These are phyloP conservation scores for Dicorynia guianensis DNA, from an alignment of 306 rosid species.

Conservation along the genomic window DNA sequence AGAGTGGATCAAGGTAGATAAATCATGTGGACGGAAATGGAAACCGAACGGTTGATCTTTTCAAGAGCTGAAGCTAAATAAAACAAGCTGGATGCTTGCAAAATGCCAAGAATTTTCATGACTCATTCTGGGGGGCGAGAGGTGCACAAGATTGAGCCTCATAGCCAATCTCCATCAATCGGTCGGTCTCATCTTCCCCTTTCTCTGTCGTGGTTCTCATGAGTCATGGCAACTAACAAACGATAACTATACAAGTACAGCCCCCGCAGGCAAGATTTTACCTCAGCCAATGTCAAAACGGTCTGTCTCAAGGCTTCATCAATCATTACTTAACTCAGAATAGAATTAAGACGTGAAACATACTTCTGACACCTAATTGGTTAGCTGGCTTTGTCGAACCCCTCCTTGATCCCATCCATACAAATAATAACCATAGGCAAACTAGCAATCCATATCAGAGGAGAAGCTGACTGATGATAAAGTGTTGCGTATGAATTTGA, in stretches of 20 bases:
- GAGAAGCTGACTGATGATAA: no score
- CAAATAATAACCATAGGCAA: no score
- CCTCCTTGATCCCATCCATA: no score
- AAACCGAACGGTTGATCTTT: slow-evolving; percentile 14
- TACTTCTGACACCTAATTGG: no score
- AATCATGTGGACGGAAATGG: slow-evolving; percentile 39
- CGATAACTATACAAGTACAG: neutral
- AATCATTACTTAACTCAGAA: neutral
- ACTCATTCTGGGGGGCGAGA: slow-evolving; percentile 3
- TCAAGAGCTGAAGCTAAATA: slow-evolving; percentile 2
- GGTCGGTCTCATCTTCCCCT: slow-evolving; percentile 26
- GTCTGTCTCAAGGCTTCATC: slow-evolving; percentile 26
- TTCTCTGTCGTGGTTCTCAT: slow-evolving; percentile 12
- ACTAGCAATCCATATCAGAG: no score
- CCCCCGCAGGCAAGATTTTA: neutral
- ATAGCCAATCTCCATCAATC: neutral
- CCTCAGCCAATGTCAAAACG: neutral
- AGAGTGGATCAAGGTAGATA: slow-evolving; percentile 39
- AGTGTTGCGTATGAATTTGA: neutral
- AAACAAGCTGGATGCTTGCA: neutral
- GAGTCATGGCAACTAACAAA: slow-evolving; percentile 18
- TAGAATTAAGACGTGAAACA: neutral
- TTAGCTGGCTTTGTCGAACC: no score
- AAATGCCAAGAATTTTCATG: neutral
- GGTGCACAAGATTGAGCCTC: neutral